Base-by-base conservation (phyloP, 2,329 filamentous ascomycete species). In the Coniosporium tulheliwenetii region DNA sequence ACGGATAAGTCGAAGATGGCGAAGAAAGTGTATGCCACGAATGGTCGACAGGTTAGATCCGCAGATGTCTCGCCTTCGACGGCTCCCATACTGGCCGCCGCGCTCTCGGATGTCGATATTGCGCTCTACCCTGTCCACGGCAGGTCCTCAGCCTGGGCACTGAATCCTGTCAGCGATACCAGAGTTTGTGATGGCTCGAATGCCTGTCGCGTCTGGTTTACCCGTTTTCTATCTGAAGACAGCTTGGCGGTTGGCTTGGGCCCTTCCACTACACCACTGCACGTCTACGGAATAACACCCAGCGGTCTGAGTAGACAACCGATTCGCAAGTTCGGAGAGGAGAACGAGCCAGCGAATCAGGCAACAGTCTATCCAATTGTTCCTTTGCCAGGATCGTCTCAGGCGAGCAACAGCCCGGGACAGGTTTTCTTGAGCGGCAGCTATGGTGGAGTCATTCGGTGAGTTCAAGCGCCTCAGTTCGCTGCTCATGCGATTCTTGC, bases 351-450 rank as follows among this genome's bases (percentile, higher is more conserved):
- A 12, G n/a, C 12, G n/a, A 52, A 38, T 47, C 63, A 39, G 42
- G 54, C 54, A 0, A 64, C 65, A 5, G 55, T 71, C 3, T 70
- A 70, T 41, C 60, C 66, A 1, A 61, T 67, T n/a, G 47, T 60
- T 0, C 56, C 66, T 0, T 38, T 70, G 3, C 54, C 62, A 3
- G 39, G 45, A 10, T 55, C 49, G 29, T 51, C 53, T 4, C 46
- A 49, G 30, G 52, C 48, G 9, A 52, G 55, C 14, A 56, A 54
- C 9, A 54, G 51, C 13, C 48, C 61, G 3, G 69, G 69, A 2
- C 57, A 72, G 37, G 55, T 73, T 0, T 78, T 79, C 43, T 57
- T 80, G 2, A 70, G 71, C 30, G 74, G 75, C 8, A 75, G 72
- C 52, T 73, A 73, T 39, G 73, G 78, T 50, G 71, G 73, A 9